Base-by-base conservation (phyloP, 306 rosid genomes). In the Macrotyloma uniflorum region DNA sequence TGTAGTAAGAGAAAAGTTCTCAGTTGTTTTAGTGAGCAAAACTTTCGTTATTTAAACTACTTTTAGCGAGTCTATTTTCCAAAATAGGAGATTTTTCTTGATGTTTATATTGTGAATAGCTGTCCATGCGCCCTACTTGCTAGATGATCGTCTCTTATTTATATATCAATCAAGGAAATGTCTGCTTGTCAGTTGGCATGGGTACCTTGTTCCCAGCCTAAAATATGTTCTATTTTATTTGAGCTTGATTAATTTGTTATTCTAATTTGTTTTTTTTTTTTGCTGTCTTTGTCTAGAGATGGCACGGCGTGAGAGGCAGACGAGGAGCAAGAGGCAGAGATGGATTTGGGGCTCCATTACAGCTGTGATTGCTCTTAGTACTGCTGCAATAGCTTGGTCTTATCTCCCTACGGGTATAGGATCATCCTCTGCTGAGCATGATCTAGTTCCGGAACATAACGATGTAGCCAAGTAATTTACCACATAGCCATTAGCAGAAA, bases 271-370 rank as follows among this genome's bases (percentile, higher is more conserved):
- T 13, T 38, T 43, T 20, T 68, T 65, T 43, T 20, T 68, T 65
- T 50, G 46, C 3, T 82, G 75, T n/a, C 24, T 63, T n/a, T 67
- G 83, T 83, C 22, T 5, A 96, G 99, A 93, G 86, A 72, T 75
- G 87, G 89, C 96, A 7, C 85, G 99, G 70, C 91, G 91, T 1
- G 93, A 86, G 80, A 91, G 99, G 83, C 90, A 88, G 72, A 81
- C 85, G 45, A 93, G 72, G 79, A 88, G 82, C 26, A 85, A 81
- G 79, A 87, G 85, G 87, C 98, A 91, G 23, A 93, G 85, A 77
- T 96, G 99, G 99, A 70, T 96, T 30, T 93, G 99, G 99, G 96
- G 97, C 24, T 88, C 91, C 18, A 83, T 93, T 32, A 89, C 93
- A 23, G 71, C 96, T 53, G 91, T 87, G 6, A 84, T 91, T 38